Evolutionary conservation across 2,329 filamentous ascomycete genomes (phyloP).

Genomic region (Monosporascus cannonballus): DNA sequence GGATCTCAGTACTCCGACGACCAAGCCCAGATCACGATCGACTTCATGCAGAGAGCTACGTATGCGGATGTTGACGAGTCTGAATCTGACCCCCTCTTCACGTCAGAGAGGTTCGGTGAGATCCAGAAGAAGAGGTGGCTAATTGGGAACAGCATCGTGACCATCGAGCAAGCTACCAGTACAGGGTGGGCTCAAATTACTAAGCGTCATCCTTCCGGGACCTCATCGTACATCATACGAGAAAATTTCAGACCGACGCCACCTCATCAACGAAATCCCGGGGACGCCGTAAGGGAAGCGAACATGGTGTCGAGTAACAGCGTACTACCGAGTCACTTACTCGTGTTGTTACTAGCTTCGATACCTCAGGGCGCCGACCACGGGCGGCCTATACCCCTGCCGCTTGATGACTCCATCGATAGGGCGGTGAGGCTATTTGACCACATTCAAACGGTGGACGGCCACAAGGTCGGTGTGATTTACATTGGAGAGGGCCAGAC

Average conservation of each 20-base stretch:
- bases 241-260: conserved; percentile 54
- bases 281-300: conserved; percentile 43
- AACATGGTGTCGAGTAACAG: conserved; percentile 49
- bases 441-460: conserved; percentile 81
- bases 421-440: conserved; percentile 80
- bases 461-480: conserved; percentile 90
- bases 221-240: conserved; percentile 51
- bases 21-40: conserved; percentile 86
- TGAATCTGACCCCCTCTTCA: conserved; percentile 59
- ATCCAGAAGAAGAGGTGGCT: conserved; percentile 65
- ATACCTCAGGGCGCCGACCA: conserved; percentile 50
- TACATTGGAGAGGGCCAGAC: conserved; percentile 88
- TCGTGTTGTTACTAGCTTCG: conserved; percentile 63
- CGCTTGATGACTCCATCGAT: conserved; percentile 60
- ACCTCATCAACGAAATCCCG: conserved; percentile 47
- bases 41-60: conserved; percentile 87
- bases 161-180: conserved; percentile 62
- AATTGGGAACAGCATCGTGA: conserved; percentile 67
- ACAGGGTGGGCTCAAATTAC: conserved; percentile 66
- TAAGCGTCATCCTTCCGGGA: conserved; percentile 65
- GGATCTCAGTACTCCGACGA: conserved; percentile 77
- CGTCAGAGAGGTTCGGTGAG: conserved; percentile 56
- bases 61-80: conserved; percentile 83
- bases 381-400: conserved; percentile 68
- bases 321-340: conserved; percentile 66